Evolutionary conservation across 768 basidiomycete genomes (phyloP).

Genomic region (Trametes sanguinea): DNA sequence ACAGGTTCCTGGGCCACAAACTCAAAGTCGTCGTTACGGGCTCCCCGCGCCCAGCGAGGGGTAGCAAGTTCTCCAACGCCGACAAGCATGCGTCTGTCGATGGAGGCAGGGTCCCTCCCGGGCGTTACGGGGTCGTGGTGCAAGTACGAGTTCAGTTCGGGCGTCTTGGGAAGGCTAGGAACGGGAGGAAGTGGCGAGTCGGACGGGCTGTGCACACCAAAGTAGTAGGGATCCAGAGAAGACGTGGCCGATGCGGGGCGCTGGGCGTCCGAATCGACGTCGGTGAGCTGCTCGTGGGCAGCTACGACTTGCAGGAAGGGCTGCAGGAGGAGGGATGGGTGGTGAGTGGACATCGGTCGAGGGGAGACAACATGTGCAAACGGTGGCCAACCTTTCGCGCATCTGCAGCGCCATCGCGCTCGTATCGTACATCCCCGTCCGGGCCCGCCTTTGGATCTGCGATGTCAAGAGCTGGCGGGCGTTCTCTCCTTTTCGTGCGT

Average conservation of each 20-base stretch:
- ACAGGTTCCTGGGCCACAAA: conserved; percentile 35
- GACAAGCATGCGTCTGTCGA: conserved; percentile 85
- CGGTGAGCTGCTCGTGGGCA: conserved; percentile 39
- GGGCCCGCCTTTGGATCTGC: conserved; percentile 39
- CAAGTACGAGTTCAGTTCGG: conserved; percentile 49
- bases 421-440: conserved; percentile 43
- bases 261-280: conserved; percentile 50
- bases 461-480: conserved; percentile 55
- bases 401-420: conserved; percentile 36
- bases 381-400: conserved; percentile 38
- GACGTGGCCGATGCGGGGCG: conserved; percentile 78
- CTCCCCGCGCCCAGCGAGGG: conserved; percentile 82
- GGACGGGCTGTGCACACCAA: conserved; percentile 69
- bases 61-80: conserved; percentile 96
- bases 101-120: conserved; percentile 71
- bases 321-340: conserved; percentile 27
- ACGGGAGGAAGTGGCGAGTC: conserved; percentile 61
- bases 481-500: conserved; percentile 49
- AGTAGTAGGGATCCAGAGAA: conserved; percentile 88
- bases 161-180: conserved; percentile 53
- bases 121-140: conserved; percentile 66
- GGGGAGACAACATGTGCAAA: conserved; percentile 5
- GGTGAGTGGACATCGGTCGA: conserved; percentile 19
- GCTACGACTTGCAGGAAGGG: conserved; percentile 52
- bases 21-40: conserved; percentile 38